Conservation (phyloP, 129 eudicot species). For the Centella asiatica region DNA sequence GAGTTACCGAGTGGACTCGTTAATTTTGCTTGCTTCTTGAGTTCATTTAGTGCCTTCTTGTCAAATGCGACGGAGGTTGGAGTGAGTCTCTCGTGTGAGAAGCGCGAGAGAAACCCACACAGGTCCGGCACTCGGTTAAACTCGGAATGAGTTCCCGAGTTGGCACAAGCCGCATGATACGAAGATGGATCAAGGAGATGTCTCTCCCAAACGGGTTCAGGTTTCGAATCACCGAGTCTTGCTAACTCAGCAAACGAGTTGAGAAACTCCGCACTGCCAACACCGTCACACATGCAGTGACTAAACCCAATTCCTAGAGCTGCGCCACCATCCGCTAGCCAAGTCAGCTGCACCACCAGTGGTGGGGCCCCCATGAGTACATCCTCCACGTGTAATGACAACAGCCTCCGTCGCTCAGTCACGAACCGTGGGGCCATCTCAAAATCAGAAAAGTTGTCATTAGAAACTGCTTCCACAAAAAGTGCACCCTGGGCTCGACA, state of each 20-base stretch:
- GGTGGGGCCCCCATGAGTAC: conserved; percentile 62
- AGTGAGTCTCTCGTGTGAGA: conserved; percentile 31
- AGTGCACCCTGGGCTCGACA: conserved; percentile 64
- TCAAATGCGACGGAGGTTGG: conserved; percentile 54
- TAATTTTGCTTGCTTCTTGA: conserved; percentile 20
- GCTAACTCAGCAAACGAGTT: conserved; percentile 48
- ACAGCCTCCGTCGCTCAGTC: conserved; percentile 49
- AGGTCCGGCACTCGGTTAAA: conserved; percentile 44
- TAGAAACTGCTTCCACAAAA: conserved; percentile 53
- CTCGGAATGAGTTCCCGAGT: conserved; percentile 31
- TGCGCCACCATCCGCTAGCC: conserved; percentile 61
- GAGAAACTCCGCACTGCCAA: conserved; percentile 57
- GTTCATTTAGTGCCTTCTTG: conserved; percentile 25
- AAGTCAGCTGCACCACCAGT: conserved; percentile 73
- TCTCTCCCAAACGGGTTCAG: conserved; percentile 55
- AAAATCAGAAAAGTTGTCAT: conserved; percentile 31
- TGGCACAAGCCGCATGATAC: neutral
- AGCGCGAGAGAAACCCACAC: conserved; percentile 39
- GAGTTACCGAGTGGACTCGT: conserved; percentile 25
- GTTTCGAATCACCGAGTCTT: conserved; percentile 13
- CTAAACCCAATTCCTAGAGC: conserved; percentile 52
- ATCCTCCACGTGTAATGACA: conserved; percentile 57
- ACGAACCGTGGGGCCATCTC: conserved; percentile 45
- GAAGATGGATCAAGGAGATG: conserved; percentile 32
- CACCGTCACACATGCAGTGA: conserved; percentile 66